Conservation (phyloP, 805 yeast species). For the Candida quercuum region DNA sequence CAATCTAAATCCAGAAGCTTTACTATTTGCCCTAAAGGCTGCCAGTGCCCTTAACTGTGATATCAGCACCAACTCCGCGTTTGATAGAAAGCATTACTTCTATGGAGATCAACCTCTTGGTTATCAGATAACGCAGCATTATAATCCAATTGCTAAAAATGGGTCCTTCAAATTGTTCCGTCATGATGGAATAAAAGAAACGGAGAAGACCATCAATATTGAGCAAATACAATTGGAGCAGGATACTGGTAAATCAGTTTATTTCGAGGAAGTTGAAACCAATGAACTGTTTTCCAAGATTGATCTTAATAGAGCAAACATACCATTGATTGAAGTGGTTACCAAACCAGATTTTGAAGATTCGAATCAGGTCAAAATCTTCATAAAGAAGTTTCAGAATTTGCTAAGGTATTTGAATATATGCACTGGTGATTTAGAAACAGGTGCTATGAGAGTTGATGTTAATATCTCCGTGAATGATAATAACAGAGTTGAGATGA, state of each 20-base stretch:
- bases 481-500: slow-evolving; percentile 77
- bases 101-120: slow-evolving; percentile 97
- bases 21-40: slow-evolving; percentile 64
- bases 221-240: slow-evolving; percentile 90
- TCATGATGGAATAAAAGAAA: slow-evolving; percentile 45
- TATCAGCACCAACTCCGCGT: slow-evolving; percentile 53
- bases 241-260: slow-evolving; percentile 82
- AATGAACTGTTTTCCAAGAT: slow-evolving; percentile 38
- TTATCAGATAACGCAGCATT: slow-evolving; percentile 91
- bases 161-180: slow-evolving; percentile 52
- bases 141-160: slow-evolving; percentile 65
- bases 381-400: slow-evolving; percentile 75
- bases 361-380: slow-evolving; percentile 65
- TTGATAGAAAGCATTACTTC: slow-evolving; percentile 94
- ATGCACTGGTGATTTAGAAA: slow-evolving; percentile 87
- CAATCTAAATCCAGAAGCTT: slow-evolving; percentile 64
- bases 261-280: slow-evolving; percentile 30
- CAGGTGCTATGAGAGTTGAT: slow-evolving; percentile 94
- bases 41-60: slow-evolving; percentile 63
- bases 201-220: slow-evolving; percentile 47
- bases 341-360: slow-evolving; percentile 80
- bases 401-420: slow-evolving; percentile 63
- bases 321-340: slow-evolving; percentile 85
- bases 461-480: slow-evolving; percentile 81
- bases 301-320: slow-evolving; percentile 81